These are phyloP conservation scores for Annulohypoxylon stygium DNA, from an alignment of 495 filamentous ascomycete genomes.

Conservation along the genomic window DNA sequence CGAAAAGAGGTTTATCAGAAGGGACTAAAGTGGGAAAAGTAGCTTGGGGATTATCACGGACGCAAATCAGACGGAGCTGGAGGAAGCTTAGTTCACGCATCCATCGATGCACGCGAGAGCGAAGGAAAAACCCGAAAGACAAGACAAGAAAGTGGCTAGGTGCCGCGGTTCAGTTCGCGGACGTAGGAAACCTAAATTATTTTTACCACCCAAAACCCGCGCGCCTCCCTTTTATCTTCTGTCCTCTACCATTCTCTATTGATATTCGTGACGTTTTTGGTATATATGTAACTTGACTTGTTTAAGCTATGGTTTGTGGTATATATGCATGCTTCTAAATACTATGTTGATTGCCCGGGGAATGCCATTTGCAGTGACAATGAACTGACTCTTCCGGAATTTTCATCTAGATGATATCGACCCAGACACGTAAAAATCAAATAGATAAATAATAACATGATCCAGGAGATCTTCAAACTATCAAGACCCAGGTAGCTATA, in stretches of 20 bases:
- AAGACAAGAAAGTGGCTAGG: slow-evolving; percentile 20
- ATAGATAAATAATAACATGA: not conserved
- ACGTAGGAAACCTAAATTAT: slow-evolving; percentile 49
- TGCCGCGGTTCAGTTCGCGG: slow-evolving; percentile 24
- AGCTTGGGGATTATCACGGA: slow-evolving; percentile 18
- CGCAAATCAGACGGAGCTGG: slow-evolving; percentile 6
- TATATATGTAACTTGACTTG: slow-evolving; percentile 2
- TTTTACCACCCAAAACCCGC: slow-evolving; percentile 17
- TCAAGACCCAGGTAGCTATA: not conserved
- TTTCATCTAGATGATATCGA: not conserved
- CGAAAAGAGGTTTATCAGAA: slow-evolving; percentile 9
- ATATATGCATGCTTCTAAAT: slow-evolving; percentile 7
- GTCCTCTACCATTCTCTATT: not conserved
- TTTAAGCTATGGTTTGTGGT: slow-evolving; percentile 4
- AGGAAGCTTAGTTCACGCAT: slow-evolving; percentile 15
- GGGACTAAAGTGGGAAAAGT: slow-evolving; percentile 21
- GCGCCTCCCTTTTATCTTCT: not conserved
- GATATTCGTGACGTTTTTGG: slow-evolving; percentile 3
- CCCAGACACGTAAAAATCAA: not conserved
- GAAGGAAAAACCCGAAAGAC: slow-evolving; percentile 15
- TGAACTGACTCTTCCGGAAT: no score
- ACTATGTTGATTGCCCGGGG: not conserved
- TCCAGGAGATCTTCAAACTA: not conserved
- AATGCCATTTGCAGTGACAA: slow-evolving; percentile 1
- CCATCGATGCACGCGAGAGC: not conserved